A percentile compares a stretch with the other conserved stretches of the same genome.
phyloP scores from a whole-genome alignment of 768 basidiomycete genomes.

The Multifurca ochricompacta region DNA sequence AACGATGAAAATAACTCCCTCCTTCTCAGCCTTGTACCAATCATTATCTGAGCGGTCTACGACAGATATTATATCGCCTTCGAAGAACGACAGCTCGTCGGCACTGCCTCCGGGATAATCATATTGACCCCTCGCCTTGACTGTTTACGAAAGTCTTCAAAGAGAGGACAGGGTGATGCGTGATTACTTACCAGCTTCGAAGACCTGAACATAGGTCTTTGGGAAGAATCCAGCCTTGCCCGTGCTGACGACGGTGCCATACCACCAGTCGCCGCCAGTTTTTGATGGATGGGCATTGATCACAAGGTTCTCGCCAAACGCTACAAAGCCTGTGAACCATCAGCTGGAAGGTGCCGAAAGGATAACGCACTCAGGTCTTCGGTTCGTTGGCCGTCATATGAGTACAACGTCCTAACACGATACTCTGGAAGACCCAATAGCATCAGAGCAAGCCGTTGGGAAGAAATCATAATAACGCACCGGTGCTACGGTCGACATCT shows the following conservation, averaged over 20 bases:
- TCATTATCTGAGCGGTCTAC: constrained; percentile 78
- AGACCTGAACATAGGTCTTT: constrained; percentile 72
- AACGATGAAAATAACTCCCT: constrained; percentile 80
- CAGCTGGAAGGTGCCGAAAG: constrained; percentile 2
- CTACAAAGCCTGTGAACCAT: constrained; percentile 31
- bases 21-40: constrained; percentile 96
- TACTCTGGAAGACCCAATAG: constrained; percentile 40
- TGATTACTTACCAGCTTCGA: constrained; percentile 51
- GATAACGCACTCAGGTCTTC: constrained; percentile 75
- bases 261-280: constrained; percentile 88
- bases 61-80: constrained; percentile 71
- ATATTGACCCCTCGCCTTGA: constrained; percentile 73
- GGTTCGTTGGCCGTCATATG: constrained; percentile 76
- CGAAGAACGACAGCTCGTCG: constrained; percentile 81
- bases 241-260: constrained; percentile 58
- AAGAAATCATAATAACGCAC: constrained; percentile 34
- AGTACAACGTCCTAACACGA: constrained; percentile 72
- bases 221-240: constrained; percentile 86
- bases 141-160: constrained; percentile 29
- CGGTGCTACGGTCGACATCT: constrained; percentile 60
- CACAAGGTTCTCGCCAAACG: constrained; percentile 73
- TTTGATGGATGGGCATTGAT: constrained; percentile 82
- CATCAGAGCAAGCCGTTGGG: constrained; percentile 5
- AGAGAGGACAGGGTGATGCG: constrained; percentile 5
- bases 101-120: constrained; percentile 58